phyloP scores from a whole-genome alignment of 305 asterid species.

The Rubia tinctorum region DNA sequence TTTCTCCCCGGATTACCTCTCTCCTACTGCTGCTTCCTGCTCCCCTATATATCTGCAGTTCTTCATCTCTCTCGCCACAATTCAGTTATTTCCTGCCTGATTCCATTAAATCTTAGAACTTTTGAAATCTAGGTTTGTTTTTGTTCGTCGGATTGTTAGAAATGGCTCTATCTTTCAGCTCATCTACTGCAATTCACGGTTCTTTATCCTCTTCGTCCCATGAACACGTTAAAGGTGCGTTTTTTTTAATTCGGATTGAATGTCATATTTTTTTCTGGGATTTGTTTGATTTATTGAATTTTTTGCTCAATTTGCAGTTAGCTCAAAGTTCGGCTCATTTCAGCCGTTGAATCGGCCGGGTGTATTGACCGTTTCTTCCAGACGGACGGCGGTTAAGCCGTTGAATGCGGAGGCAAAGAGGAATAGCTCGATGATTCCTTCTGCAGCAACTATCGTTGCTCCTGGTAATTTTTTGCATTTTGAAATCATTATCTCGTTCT shows the following conservation, averaged over 20 bases:
- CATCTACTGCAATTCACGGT: constrained; percentile 30
- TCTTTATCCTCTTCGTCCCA: constrained; percentile 21
- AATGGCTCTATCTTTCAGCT: constrained; percentile 35
- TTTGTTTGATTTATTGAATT: not conserved
- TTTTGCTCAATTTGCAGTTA: constrained; percentile 10
- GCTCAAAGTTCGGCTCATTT: constrained; percentile 21
- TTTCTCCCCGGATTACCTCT: constrained; percentile 1
- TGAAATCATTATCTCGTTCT: not conserved
- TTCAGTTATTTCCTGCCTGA: not conserved
- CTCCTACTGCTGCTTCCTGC: not conserved
- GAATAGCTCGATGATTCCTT: constrained; percentile 34
- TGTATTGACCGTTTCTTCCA: constrained; percentile 16
- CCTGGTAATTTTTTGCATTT: constrained; percentile 47
- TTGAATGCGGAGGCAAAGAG: constrained; percentile 41
- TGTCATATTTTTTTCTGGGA: not conserved
- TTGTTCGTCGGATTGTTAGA: not conserved
- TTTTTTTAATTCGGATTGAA: constrained; percentile 1
- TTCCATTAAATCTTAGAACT: constrained; percentile 3
- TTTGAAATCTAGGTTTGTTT: not conserved
- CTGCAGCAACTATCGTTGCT: constrained; percentile 65
- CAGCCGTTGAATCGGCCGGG: constrained; percentile 32
- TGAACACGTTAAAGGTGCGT: constrained; percentile 31
- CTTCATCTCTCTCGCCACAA: not conserved
- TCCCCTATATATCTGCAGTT: not conserved
- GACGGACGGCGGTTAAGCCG: constrained; percentile 28